Conservation (phyloP, 306 rosid species). For the Vigna mungo region DNA sequence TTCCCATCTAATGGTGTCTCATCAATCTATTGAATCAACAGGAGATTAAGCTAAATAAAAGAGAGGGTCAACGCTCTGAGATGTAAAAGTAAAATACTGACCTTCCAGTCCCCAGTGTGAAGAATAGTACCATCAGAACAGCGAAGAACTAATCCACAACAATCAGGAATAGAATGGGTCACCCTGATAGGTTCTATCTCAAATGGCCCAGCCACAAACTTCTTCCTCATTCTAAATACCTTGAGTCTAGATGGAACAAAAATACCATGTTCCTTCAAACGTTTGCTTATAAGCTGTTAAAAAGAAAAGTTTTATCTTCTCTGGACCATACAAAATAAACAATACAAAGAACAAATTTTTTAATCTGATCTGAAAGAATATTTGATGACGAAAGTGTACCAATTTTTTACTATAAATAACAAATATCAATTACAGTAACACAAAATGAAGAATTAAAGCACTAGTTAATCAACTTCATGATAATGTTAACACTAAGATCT, state of each 20-base stretch:
- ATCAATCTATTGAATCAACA: constrained; percentile 20
- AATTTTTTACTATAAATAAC: background rate
- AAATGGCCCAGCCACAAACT: constrained; percentile 29
- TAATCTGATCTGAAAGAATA: no score
- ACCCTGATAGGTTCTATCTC: constrained; percentile 28
- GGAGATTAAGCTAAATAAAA: constrained; percentile 19
- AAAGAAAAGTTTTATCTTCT: background rate
- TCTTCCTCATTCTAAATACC: constrained; percentile 9
- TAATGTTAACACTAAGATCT: background rate
- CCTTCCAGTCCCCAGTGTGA: constrained; percentile 32
- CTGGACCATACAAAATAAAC: background rate
- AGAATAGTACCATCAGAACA: constrained; percentile 29
- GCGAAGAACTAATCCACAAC: constrained; percentile 24
- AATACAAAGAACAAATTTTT: background rate
- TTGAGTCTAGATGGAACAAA: constrained; percentile 26
- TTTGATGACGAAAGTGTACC: background rate
- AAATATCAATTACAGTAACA: background rate
- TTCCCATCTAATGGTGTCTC: constrained; percentile 18
- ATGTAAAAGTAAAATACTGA: background rate
- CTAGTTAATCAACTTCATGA: background rate
- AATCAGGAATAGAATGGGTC: constrained; percentile 28
- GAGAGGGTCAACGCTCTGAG: background rate
- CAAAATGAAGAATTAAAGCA: background rate
- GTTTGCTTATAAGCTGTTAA: constrained; percentile 11
- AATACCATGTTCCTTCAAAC: constrained; percentile 25